These are phyloP conservation scores for Apophysomyces ossiformis DNA, from an alignment of 371 early-diverging fungal genomes.

Conservation along the genomic window DNA sequence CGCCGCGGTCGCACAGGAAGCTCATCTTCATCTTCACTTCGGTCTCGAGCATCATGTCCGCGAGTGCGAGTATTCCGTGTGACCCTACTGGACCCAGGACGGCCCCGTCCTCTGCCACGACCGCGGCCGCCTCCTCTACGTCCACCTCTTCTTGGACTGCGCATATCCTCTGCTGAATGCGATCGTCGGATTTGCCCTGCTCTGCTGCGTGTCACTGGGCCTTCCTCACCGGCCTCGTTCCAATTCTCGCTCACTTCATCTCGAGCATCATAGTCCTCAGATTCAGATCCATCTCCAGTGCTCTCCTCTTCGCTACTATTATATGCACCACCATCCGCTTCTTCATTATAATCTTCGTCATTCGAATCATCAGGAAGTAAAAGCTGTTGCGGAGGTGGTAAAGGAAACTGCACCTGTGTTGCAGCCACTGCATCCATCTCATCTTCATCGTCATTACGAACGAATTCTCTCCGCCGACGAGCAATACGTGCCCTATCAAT, in stretches of 20 bases:
- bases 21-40: constrained; percentile 38
- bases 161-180: constrained; percentile 13
- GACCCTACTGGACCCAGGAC: constrained; percentile 16
- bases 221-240: constrained; percentile 35
- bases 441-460: constrained; percentile 54
- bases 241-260: constrained; percentile 16
- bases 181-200: constrained; percentile 27
- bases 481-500: constrained; percentile 54
- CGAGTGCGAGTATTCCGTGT: constrained; percentile 27
- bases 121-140: constrained; percentile 13
- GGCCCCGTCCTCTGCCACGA: constrained; percentile 21
- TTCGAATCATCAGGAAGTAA: constrained; percentile 60
- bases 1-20: constrained; percentile 50
- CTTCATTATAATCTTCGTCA: constrained; percentile 61
- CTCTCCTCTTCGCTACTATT: constrained; percentile 31
- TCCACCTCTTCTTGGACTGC: constrained; percentile 3
- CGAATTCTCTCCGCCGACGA: constrained; percentile 45
- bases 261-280: constrained; percentile 29
- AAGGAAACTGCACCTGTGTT: constrained; percentile 44
- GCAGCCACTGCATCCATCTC: constrained; percentile 57
- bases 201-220: constrained; percentile 42
- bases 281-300: constrained; percentile 8
- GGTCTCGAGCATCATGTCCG: constrained; percentile 28
- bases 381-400: constrained; percentile 30
- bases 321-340: constrained; percentile 21